Base-by-base conservation (phyloP, 371 early-diverging fungal species). In the Nematocida displodere region DNA sequence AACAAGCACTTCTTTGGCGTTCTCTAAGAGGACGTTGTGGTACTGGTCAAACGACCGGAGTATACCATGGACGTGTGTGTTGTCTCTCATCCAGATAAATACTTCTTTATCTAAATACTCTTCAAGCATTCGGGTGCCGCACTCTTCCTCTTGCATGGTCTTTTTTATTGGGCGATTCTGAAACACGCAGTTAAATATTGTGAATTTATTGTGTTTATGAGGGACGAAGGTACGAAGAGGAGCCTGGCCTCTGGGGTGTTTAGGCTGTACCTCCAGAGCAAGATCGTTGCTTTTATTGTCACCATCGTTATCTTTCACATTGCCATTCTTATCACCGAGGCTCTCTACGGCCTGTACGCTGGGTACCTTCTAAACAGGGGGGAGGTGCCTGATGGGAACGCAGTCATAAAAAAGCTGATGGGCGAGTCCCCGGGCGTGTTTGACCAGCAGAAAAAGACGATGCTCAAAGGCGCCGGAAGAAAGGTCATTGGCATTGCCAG, bases 41-140 rank as follows among this genome's bases (percentile, higher is more conserved):
- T 68, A 83, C 52, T 85, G 85, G 64, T 85, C 85, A 63, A 80
- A 85, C 4, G 83, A 82, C 54, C 84, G 77, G 11, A 85, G 54
- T 17, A 62, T 59, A 1, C 85, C 85, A 49, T 76, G 78, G 0
- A 81, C 48, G 64, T 55, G 79, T 24, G 56, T 75, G 17, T 71
- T 63, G 53, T 82, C 82, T 26, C 65, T 40, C 15, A 81, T 20
- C 24, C 77, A 13, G 11, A 85, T 68, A 7, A 81, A 65, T 22
- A 83, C 78, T 26, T 49, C 36, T 40, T 81, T 78, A 34, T 82
- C 80, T 54, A 84, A 42, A 78, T 77, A 84, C 42, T 76, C 54
- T 75, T 82, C 81, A 29, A 66, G 55, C 33, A 80, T 64, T 5
- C 68, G 53, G 5, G 58, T 63, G 26, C 66, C 64, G 15, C 22